Base-by-base conservation (phyloP, 2,329 filamentous ascomycete genomes). In the Aspergillus sp. region DNA sequence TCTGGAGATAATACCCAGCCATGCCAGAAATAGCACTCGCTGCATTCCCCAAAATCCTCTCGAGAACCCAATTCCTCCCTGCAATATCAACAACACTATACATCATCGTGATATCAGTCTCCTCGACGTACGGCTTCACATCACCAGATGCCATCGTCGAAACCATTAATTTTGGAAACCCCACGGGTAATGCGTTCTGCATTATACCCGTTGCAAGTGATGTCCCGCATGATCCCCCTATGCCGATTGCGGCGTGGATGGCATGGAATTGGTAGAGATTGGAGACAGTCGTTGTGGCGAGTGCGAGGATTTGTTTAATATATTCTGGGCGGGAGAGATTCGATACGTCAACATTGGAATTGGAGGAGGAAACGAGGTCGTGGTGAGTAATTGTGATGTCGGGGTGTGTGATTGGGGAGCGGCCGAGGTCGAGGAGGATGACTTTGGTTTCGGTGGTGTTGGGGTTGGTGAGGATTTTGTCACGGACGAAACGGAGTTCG, bases 41-140 rank as follows among this genome's bases (percentile, higher is more conserved):
- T 0, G 84, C 83, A 54, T 88, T 88, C 19, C 69, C 65, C 5
- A 88, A 62, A 0, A 87, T 75, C 2, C 70, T 68, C 5, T 72
- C 71, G 12, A 87, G 64, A 3, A 87, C 67, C 1, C 73, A 65
- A 51, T 87, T 88, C 7, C 79, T 62, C 0, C 85, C 85, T 1
- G 84, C 81, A 44, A 88, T 76, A 49, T 88, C 85, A 12, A 87
- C 84, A 1, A 88, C 82, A 13, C 78, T 83, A 56, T 86, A 84
- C 78, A 86, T 84, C 67, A 88, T 75, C 0, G 78, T 79, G 42
- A 87, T 83, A 53, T 88, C 85, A 0, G 78, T 80, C 62, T 86
- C 83, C 37, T 79, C 82, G 1, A 88, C 72, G n/a, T 85, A 78
- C 0, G 78, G 77, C 0, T 75, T 75, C 1, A 81, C 81, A 52